Conservation (phyloP, 257 asterid genomes). For the Nicotiana noctiflora region DNA sequence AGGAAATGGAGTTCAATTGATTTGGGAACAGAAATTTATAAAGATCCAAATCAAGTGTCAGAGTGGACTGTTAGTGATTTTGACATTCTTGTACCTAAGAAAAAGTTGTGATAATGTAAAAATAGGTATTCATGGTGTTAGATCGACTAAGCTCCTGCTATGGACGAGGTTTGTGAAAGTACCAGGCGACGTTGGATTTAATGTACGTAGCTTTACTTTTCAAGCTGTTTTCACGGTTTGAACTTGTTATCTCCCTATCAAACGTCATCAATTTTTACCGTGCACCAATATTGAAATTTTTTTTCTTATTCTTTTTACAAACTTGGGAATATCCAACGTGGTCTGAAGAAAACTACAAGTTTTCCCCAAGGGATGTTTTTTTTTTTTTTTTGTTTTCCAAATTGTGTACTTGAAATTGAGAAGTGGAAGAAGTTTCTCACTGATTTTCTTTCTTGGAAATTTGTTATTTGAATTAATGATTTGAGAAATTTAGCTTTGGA, state of each 20-base stretch:
- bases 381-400: neutral
- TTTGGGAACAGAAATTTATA: conserved; percentile 65
- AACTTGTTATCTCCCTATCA: too few species aligned
- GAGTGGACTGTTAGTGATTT: conserved; percentile 84
- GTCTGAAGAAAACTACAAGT: neutral
- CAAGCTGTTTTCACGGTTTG: too few species aligned
- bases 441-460: neutral
- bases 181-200: neutral
- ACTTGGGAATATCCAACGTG: neutral
- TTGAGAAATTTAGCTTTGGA: neutral
- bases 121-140: too few species aligned
- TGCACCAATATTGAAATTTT: too few species aligned
- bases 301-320: neutral
- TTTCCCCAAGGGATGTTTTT: neutral
- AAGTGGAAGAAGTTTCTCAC: neutral
- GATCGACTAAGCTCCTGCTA: too few species aligned
- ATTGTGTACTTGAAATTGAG: neutral
- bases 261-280: too few species aligned
- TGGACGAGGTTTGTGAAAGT: too few species aligned
- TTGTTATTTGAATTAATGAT: neutral
- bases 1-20: conserved; percentile 66
- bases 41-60: conserved; percentile 56
- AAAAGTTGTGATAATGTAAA: neutral
- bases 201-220: too few species aligned
- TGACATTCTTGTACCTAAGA: conserved; percentile 46